phyloP scores from a whole-genome alignment of 441 rosid species.

The Adansonia grandidieri region DNA sequence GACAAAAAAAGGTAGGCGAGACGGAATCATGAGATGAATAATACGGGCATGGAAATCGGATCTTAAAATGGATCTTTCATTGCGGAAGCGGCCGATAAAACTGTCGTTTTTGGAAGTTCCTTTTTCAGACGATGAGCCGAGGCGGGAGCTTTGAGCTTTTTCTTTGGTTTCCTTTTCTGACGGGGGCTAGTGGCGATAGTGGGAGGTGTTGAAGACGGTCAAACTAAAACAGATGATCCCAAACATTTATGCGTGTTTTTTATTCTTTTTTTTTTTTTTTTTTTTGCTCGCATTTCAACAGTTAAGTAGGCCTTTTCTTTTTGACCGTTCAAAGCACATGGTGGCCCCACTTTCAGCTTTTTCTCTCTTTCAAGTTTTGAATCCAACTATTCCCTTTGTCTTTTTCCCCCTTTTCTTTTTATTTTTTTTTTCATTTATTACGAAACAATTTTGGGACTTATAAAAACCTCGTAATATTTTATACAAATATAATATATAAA shows the following conservation, averaged over 20 bases:
- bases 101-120: neutral
- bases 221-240: constrained; percentile 35
- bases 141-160: neutral
- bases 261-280: neutral
- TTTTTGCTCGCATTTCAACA: constrained; percentile 16
- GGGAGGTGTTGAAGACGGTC: constrained; percentile 36
- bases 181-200: neutral
- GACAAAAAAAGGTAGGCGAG: neutral
- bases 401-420: constrained; percentile 13
- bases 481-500: too few relatives aligned
- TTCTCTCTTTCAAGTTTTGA: constrained; percentile 18
- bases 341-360: constrained; percentile 23
- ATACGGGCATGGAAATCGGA: neutral
- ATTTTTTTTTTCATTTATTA: neutral
- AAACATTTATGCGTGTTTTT: constrained; percentile 37
- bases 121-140: neutral
- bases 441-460: too few relatives aligned
- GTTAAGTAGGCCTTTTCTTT: constrained; percentile 43
- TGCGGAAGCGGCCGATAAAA: neutral
- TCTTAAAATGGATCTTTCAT: constrained; percentile 13
- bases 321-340: constrained; percentile 56
- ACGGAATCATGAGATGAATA: constrained; percentile 30
- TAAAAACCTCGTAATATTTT: too few relatives aligned
- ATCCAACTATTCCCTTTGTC: constrained; percentile 18
- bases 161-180: neutral